Conservation (phyloP, 2,329 filamentous ascomycete species). For the Periconia digitata region DNA sequence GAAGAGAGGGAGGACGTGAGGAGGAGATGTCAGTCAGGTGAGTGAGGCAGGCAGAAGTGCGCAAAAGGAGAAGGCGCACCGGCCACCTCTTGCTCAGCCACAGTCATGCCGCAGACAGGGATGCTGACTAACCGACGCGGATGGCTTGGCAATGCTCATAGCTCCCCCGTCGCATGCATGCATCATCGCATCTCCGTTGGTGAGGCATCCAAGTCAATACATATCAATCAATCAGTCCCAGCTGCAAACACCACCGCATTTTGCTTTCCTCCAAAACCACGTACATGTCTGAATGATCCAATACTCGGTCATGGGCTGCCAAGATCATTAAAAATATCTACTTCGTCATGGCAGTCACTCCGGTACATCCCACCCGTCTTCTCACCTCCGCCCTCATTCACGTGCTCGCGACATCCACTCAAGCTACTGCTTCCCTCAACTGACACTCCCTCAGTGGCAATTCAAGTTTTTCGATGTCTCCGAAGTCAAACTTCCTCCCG, state of each 20-base stretch:
- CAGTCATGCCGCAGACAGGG: too few relatives aligned
- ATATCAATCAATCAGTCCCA: too few relatives aligned
- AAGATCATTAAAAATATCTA: slow-evolving; percentile 17
- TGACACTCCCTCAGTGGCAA: slow-evolving; percentile 74
- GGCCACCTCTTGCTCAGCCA: too few relatives aligned
- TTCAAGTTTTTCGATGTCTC: slow-evolving; percentile 99
- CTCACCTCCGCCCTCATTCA: neutral
- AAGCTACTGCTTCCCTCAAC: slow-evolving; percentile 14
- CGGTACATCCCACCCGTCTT: slow-evolving; percentile 29
- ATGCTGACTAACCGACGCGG: too few relatives aligned
- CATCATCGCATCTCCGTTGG: too few relatives aligned
- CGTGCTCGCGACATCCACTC: neutral
- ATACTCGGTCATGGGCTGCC: slow-evolving; percentile 25
- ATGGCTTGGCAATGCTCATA: too few relatives aligned
- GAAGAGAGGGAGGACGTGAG: too few relatives aligned
- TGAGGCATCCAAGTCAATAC: too few relatives aligned
- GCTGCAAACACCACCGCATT: neutral
- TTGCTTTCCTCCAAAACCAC: neutral
- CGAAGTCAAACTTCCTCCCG: slow-evolving; percentile 76
- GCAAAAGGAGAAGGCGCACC: too few relatives aligned
- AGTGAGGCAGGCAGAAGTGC: too few relatives aligned
- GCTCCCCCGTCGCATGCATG: too few relatives aligned
- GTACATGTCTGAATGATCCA: neutral
- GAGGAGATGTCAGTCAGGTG: too few relatives aligned
- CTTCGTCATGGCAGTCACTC: slow-evolving; percentile 45